phyloP scores from a whole-genome alignment of 371 early-diverging fungal genomes.

The Actinomortierella ambigua region DNA sequence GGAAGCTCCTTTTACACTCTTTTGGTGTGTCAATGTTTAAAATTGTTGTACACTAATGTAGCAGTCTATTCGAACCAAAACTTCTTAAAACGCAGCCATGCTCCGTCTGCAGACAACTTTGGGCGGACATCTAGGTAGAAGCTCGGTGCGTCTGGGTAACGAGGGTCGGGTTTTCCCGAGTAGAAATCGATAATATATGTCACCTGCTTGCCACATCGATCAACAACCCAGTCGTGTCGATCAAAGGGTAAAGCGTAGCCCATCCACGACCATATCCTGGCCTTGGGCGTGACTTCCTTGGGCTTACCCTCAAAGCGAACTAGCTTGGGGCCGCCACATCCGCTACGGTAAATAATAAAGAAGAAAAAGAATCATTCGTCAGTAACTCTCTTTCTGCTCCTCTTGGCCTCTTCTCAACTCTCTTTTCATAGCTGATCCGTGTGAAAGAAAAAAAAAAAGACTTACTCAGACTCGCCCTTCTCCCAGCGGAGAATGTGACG shows the following conservation, averaged over 20 bases:
- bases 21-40: no score
- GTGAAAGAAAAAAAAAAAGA: not conserved
- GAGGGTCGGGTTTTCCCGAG: slow-evolving; percentile 67
- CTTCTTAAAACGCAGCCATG: slow-evolving; percentile 38
- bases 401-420: no score
- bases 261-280: slow-evolving; percentile 71
- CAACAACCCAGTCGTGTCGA: slow-evolving; percentile 97
- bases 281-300: slow-evolving; percentile 84
- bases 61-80: slow-evolving; percentile 27
- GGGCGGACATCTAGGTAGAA: slow-evolving; percentile 94
- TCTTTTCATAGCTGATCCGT: no score
- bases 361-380: not conserved
- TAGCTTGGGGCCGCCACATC: slow-evolving; percentile 74
- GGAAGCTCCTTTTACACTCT: no score
- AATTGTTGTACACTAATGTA: no score
- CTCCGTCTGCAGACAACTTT: slow-evolving; percentile 29
- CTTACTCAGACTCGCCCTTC: slow-evolving; percentile 62
- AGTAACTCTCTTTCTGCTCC: no score
- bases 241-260: slow-evolving; percentile 90
- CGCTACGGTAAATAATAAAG: slow-evolving; percentile 37
- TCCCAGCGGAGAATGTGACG: slow-evolving; percentile 92
- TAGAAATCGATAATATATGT: slow-evolving; percentile 97
- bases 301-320: slow-evolving; percentile 89
- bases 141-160: slow-evolving; percentile 60
- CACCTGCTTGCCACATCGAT: slow-evolving; percentile 90